These are phyloP conservation scores for Sporothrix brunneoviolacea DNA, from an alignment of 2,329 filamentous ascomycete genomes.

Conservation along the genomic window DNA sequence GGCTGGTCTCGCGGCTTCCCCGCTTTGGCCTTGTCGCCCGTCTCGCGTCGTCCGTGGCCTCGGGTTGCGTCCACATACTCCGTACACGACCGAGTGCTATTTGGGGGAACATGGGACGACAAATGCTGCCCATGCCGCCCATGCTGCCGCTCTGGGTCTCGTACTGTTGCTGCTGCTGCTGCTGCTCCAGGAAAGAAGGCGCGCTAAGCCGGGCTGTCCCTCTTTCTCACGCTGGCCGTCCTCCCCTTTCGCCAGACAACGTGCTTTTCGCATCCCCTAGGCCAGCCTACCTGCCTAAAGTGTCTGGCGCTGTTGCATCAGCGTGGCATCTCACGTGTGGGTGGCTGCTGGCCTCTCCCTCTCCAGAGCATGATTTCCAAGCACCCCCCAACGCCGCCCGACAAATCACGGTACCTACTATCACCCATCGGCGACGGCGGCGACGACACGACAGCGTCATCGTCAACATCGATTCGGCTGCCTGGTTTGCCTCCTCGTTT, in stretches of 20 bases:
- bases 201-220: constrained; percentile 5
- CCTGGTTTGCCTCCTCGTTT: no score
- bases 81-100: no score
- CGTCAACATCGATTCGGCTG: no score
- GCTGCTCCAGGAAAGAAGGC: neutral
- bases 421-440: no score
- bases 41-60: constrained; percentile 4
- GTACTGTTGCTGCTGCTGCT: no score
- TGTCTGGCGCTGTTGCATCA: constrained; percentile 10
- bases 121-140: no score
- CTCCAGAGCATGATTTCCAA: neutral
- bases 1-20: no score
- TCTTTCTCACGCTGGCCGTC: neutral
- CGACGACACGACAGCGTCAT: no score
- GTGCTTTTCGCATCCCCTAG: neutral
- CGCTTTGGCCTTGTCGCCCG: constrained; percentile 4
- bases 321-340: no score
- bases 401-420: constrained; percentile 6
- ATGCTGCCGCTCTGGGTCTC: no score
- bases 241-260: neutral
- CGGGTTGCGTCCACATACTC: neutral
- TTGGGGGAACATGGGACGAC: constrained; percentile 8
- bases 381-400: neutral
- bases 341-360: neutral
- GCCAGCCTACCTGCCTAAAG: constrained; percentile 9